Percentiles rank a stretch among this genome's conserved stretches.
Evolutionary conservation across 2,329 filamentous ascomycete species (phyloP).

Genomic region (Stachybotrys elegans): DNA sequence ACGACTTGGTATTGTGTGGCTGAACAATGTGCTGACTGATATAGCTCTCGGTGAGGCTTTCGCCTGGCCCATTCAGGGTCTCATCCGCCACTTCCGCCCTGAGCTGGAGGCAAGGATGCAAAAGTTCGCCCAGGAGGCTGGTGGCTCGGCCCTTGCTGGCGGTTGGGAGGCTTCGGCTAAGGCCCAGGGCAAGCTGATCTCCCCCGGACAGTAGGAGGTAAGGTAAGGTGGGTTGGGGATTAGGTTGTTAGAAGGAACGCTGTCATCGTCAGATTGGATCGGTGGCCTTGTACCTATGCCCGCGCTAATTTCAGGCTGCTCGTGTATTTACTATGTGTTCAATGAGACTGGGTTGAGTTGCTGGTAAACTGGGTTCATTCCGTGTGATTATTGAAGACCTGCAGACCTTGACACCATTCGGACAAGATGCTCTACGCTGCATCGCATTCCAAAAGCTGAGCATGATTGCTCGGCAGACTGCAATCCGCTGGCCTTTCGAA

Average conservation of each 20-base stretch:
- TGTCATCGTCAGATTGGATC: constrained; percentile 2
- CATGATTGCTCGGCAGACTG: too few relatives aligned
- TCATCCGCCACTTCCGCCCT: constrained; percentile 96
- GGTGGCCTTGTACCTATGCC: constrained; percentile 20
- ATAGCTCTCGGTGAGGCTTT: constrained; percentile 91
- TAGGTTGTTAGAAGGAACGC: constrained; percentile 6
- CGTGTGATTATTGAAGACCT: too few relatives aligned
- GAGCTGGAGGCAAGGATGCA: constrained; percentile 90
- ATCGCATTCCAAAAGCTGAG: too few relatives aligned
- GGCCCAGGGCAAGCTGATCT: constrained; percentile 76
- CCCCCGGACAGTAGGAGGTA: constrained; percentile 75
- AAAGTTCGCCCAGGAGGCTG: constrained; percentile 67
- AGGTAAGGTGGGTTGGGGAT: constrained; percentile 10
- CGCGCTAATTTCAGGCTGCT: constrained; percentile 9
- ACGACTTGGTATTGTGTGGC: neutral
- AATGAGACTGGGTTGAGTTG: constrained; percentile 5
- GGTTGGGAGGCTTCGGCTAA: constrained; percentile 76
- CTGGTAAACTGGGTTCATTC: too few relatives aligned
- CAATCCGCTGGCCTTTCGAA: too few relatives aligned
- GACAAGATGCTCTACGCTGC: too few relatives aligned
- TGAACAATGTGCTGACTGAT: constrained; percentile 21
- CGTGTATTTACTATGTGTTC: constrained; percentile 14
- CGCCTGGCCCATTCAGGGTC: constrained; percentile 95
- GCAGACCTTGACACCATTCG: too few relatives aligned
- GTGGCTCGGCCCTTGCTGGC: constrained; percentile 73